phyloP scores from a whole-genome alignment of 352 stramenopile genomes.

The Globisporangium polare region DNA sequence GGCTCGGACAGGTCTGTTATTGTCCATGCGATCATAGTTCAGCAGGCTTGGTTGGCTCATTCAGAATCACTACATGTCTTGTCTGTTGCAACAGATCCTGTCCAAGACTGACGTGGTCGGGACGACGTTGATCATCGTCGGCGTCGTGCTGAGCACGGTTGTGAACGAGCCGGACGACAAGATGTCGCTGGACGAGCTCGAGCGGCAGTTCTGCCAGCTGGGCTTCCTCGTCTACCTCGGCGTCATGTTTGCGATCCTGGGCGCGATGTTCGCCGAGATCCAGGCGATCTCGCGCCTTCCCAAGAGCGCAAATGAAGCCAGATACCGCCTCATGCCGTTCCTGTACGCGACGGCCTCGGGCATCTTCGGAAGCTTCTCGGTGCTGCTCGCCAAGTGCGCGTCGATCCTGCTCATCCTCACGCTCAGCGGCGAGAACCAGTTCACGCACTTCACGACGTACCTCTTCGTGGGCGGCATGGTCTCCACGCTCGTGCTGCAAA shows the following conservation, averaged over 20 bases:
- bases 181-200: constrained; percentile 72
- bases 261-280: constrained; percentile 70
- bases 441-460: constrained; percentile 83
- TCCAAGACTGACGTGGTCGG: constrained; percentile 62
- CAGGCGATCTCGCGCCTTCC: constrained; percentile 56
- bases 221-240: constrained; percentile 77
- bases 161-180: constrained; percentile 78
- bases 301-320: constrained; percentile 44
- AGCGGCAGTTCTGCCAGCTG: constrained; percentile 74
- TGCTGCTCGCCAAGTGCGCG: constrained; percentile 79
- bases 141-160: constrained; percentile 77
- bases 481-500: constrained; percentile 78
- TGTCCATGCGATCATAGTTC: neutral
- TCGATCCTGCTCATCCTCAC: constrained; percentile 80
- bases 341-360: constrained; percentile 79
- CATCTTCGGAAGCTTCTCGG: constrained; percentile 82
- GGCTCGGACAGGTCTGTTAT: constrained; percentile 59
- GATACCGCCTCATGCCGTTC: constrained; percentile 68
- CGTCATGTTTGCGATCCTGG: constrained; percentile 67
- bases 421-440: constrained; percentile 77
- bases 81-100: constrained; percentile 32
- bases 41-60: neutral
- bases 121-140: constrained; percentile 77
- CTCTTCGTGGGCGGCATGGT: constrained; percentile 82
- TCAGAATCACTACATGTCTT: neutral